These are phyloP conservation scores for Pythium plurisporium DNA, from an alignment of 352 stramenopile genomes.

Conservation along the genomic window DNA sequence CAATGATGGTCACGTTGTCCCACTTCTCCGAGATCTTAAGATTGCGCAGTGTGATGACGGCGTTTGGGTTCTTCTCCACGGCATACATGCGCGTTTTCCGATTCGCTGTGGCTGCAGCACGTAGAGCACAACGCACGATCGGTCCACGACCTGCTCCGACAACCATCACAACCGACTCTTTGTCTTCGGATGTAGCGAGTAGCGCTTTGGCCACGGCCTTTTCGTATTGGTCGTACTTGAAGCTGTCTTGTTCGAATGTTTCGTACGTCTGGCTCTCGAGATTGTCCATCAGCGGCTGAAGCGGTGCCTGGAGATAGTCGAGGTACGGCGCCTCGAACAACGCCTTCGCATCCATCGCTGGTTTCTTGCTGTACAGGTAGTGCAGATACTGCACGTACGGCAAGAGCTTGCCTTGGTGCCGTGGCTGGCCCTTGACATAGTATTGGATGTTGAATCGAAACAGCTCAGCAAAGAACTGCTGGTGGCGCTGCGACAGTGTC, in stretches of 20 bases:
- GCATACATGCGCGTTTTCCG: constrained; percentile 88
- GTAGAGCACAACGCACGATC: constrained; percentile 88
- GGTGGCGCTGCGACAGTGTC: constrained; percentile 90
- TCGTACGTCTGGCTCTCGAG: constrained; percentile 98
- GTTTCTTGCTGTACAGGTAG: constrained; percentile 81
- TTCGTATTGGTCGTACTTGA: constrained; percentile 99
- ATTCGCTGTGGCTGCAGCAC: constrained; percentile 58
- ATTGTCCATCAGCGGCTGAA: constrained; percentile 98
- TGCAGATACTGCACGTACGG: constrained; percentile 94
- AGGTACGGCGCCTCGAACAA: constrained; percentile 92
- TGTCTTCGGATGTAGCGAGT: constrained; percentile 41
- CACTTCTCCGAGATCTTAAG: constrained; percentile 83
- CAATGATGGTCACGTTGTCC: constrained; percentile 83
- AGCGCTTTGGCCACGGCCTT: constrained; percentile 87
- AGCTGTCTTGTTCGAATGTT: constrained; percentile 97
- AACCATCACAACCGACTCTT: constrained; percentile 81
- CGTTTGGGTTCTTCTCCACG: constrained; percentile 99
- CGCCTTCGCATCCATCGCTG: constrained; percentile 72
- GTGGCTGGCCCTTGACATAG: constrained; percentile 73
- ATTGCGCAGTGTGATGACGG: constrained; percentile 92
- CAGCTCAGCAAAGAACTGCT: constrained; percentile 72
- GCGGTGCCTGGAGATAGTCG: constrained; percentile 94
- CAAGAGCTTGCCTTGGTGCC: constrained; percentile 66
- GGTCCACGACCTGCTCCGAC: constrained; percentile 95
- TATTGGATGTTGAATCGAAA: constrained; percentile 86